Conservation (phyloP, 306 rosid genomes). For the Corylus americana region DNA sequence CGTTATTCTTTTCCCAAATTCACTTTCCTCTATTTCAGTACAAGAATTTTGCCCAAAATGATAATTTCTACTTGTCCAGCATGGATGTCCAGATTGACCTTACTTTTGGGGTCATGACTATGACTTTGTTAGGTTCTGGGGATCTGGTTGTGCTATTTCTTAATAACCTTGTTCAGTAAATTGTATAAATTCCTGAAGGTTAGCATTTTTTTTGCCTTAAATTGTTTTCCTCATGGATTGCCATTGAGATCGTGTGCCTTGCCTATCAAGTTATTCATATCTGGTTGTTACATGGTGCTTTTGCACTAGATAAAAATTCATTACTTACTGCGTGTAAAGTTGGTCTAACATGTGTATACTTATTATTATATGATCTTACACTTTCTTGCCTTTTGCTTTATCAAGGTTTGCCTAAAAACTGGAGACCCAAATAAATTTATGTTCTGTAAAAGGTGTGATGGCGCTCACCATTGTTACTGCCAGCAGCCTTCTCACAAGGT, state of each 20-base stretch:
- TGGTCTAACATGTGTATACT: conserved; percentile 10
- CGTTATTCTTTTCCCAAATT: background rate
- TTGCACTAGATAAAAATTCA: background rate
- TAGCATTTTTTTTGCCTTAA: background rate
- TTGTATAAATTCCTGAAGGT: background rate
- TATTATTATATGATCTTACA: conserved; percentile 20
- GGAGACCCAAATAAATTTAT: conserved; percentile 97
- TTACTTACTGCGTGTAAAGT: conserved; percentile 9
- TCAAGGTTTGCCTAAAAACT: conserved; percentile 88
- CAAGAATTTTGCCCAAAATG: background rate
- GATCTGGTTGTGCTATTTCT: background rate
- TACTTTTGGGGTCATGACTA: background rate
- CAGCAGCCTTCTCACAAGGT: conserved; percentile 98
- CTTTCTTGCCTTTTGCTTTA: conserved; percentile 16
- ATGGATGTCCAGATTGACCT: background rate
- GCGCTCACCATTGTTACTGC: conserved; percentile 98
- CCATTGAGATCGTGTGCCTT: background rate
- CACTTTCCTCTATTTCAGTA: background rate
- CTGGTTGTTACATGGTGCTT: background rate
- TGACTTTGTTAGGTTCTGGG: background rate
- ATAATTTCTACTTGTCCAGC: background rate
- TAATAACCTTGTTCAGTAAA: background rate
- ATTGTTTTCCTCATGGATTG: background rate
- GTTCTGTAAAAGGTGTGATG: conserved; percentile 99
- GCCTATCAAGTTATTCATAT: background rate